A percentile compares a stretch with the other conserved stretches of the same genome.
Conservation (phyloP, 169 alveolate species). For the Prorocentrum cordatum region DNA sequence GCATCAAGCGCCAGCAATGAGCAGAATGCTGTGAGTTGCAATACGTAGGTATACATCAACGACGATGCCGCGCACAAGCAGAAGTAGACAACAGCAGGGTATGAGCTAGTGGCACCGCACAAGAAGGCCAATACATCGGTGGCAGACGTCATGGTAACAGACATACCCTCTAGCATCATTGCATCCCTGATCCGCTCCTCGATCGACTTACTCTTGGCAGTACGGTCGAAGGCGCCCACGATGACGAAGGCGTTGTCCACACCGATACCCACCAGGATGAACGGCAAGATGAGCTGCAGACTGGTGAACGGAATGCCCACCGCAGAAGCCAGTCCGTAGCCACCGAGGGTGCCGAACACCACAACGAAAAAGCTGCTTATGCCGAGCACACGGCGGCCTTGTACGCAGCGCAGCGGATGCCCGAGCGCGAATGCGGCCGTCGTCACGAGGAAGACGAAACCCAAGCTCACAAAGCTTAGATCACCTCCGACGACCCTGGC, state of each 20-base stretch:
- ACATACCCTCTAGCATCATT: background rate
- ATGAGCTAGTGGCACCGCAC: background rate
- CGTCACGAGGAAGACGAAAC: too few relatives aligned
- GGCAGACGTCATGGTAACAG: background rate
- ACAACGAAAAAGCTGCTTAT: background rate
- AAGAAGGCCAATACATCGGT: background rate
- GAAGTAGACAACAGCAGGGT: background rate
- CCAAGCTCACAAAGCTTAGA: background rate
- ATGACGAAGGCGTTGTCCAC: background rate
- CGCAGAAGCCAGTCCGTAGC: background rate
- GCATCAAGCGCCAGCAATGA: background rate
- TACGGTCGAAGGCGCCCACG: background rate
- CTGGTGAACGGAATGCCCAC: background rate
- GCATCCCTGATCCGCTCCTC: background rate
- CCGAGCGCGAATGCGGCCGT: too few relatives aligned
- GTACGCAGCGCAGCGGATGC: background rate
- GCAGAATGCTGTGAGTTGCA: background rate
- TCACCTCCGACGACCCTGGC: background rate
- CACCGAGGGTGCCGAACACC: background rate
- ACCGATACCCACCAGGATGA: slow-evolving; percentile 1
- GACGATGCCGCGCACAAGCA: background rate
- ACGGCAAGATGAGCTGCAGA: background rate
- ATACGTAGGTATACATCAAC: background rate
- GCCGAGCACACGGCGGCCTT: background rate
- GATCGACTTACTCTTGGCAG: background rate